Base-by-base conservation (phyloP, 2,329 filamentous ascomycete genomes). In the Pseudopyrenochaeta lycopersici region DNA sequence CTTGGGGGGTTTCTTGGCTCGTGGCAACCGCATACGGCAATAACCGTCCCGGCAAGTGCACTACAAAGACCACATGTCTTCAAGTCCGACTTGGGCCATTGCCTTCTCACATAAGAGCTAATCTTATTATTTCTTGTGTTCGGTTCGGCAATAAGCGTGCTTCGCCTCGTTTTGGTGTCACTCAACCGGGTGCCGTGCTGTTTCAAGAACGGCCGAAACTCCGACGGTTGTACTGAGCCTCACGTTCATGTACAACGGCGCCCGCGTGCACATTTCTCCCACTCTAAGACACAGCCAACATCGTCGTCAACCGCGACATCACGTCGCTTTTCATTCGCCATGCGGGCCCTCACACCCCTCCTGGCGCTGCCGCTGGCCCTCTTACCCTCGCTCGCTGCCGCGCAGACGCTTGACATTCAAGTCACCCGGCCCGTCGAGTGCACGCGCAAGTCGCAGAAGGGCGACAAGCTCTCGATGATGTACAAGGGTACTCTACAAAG, bases 401-500 rank as follows among this genome's bases (percentile, higher is more conserved):
- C 69, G 11, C 63, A 71, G 35, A 53, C 49, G 4, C 67, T 80
- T 47, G 63, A 64, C 42, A 78, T 82, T 67, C 74, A 81, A 58
- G 71, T 76, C 60, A 79, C 76, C 15, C 72, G 73, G 41, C 57
- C 74, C 1, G 76, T 74, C 9, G 64, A 71, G 17, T 83, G 81
- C 69, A 69, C 68, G 33, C 77, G 80, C 49, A 79, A 79, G 12
- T 77, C 79, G 14, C 63, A 74, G 18, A 66, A 66, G n/a, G 80
- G 81, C 60, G 81, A 84, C 64, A 77, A 58, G 14, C 71, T 84
- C 44, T 67, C 69, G 21, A 79, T 83, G 27, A 75, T 82, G 68
- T 84, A 84, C 68, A 76, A 75, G 50, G 84, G 84, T 29, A 79
- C 77, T 2, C 68, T 85, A 14, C 64, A 74, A 48, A 72, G 70